Evolutionary conservation across 192 early-diverging fungal genomes (phyloP).

Genomic region (Phycomyces nitens): DNA sequence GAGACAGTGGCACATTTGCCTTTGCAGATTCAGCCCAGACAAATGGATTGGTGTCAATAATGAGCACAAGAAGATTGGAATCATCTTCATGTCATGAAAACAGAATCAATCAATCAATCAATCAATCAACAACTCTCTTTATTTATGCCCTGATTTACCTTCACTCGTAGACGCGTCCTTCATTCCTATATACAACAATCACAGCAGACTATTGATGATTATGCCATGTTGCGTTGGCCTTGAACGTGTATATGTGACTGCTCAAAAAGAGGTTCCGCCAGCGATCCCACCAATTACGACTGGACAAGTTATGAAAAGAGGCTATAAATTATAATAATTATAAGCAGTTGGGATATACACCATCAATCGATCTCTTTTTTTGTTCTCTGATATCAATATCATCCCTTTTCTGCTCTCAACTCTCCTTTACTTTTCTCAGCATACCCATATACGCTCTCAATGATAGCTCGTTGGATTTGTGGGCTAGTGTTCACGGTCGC

Average conservation of each 20-base stretch:
- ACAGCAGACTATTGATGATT: neutral
- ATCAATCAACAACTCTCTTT: too few relatives aligned
- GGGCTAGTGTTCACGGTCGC: slow-evolving; percentile 29
- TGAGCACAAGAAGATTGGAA: slow-evolving; percentile 74
- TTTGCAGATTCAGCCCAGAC: slow-evolving; percentile 61
- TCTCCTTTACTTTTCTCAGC: neutral
- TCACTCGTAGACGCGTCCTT: slow-evolving; percentile 31
- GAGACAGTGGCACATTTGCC: slow-evolving; percentile 41
- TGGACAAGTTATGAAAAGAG: neutral
- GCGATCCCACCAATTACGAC: neutral
- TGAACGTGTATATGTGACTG: neutral
- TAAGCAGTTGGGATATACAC: too few relatives aligned
- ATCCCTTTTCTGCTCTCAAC: neutral
- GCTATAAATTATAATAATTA: neutral
- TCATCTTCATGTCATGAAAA: slow-evolving; percentile 56
- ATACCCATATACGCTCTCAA: neutral
- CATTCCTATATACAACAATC: slow-evolving; percentile 1
- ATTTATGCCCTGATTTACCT: too few relatives aligned
- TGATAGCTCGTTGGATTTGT: slow-evolving; percentile 9
- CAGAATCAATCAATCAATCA: too few relatives aligned
- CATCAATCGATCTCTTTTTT: slow-evolving; percentile 4
- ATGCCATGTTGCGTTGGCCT: too few relatives aligned
- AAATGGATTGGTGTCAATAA: slow-evolving; percentile 80
- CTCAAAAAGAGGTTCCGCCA: neutral
- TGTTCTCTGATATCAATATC: neutral